Percentiles rank a stretch among this genome's conserved stretches.
Evolutionary conservation across 352 stramenopile genomes (phyloP).

Genomic region (Globisporangium carolinianum): DNA sequence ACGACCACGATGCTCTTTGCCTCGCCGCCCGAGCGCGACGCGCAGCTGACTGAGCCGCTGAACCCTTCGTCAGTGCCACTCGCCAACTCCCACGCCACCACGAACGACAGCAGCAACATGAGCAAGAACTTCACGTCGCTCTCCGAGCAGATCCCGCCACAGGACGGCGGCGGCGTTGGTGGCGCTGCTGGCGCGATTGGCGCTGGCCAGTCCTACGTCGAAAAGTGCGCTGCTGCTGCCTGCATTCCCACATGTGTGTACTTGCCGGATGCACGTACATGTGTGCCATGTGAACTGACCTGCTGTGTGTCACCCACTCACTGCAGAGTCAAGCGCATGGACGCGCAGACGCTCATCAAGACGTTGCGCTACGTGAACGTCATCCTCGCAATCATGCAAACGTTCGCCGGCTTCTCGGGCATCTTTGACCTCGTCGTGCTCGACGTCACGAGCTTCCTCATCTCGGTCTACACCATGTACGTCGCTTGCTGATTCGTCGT

Average conservation of each 20-base stretch:
- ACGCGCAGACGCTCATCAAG: slow-evolving; percentile 62
- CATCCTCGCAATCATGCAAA: slow-evolving; percentile 69
- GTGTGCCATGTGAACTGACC: too few species aligned
- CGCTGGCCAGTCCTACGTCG: slow-evolving; percentile 7
- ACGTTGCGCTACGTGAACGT: slow-evolving; percentile 84
- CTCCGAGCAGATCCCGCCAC: slow-evolving; percentile 13
- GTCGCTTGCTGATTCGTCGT: slow-evolving; percentile 2
- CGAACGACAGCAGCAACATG: slow-evolving; percentile 10
- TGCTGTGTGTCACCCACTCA: background rate
- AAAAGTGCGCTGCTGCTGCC: slow-evolving; percentile 3
- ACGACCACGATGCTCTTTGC: background rate
- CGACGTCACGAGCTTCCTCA: slow-evolving; percentile 84
- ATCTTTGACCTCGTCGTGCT: slow-evolving; percentile 83
- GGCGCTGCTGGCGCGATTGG: background rate
- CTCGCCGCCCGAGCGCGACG: slow-evolving; percentile 3
- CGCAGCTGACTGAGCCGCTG: slow-evolving; percentile 13
- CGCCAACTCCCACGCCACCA: background rate
- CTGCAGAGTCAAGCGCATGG: slow-evolving; percentile 54
- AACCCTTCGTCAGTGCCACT: slow-evolving; percentile 13
- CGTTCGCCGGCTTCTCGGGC: slow-evolving; percentile 74
- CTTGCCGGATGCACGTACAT: background rate
- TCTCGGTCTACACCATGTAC: slow-evolving; percentile 84
- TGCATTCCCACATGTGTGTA: background rate
- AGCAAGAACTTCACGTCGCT: slow-evolving; percentile 14
- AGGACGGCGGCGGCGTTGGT: slow-evolving; percentile 1